A percentile compares a stretch with the other conserved stretches of the same genome.
Conservation (phyloP, 2,329 filamentous ascomycete species). For the Emydomyces testavorans region DNA sequence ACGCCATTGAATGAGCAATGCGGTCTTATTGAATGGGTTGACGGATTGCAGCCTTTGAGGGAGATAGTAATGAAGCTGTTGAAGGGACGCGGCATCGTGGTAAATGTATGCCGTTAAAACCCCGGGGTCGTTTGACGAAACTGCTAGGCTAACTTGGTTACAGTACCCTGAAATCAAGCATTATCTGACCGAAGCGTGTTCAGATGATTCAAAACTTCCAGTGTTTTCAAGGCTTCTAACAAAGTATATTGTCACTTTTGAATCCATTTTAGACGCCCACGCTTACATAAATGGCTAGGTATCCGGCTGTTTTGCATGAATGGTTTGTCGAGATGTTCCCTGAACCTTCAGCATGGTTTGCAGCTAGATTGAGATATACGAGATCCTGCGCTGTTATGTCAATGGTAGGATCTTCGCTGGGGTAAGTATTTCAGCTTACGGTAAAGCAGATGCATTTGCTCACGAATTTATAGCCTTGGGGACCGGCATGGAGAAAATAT, state of each 20-base stretch:
- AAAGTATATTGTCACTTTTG: conserved; percentile 25
- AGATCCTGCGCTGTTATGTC: conserved; percentile 96
- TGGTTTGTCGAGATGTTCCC: conserved; percentile 97
- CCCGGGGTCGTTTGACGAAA: background rate
- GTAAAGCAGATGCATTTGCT: background rate
- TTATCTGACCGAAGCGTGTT: conserved; percentile 55
- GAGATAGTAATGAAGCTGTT: conserved; percentile 79
- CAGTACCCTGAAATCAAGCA: conserved; percentile 57
- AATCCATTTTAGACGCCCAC: background rate
- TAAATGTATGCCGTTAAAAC: conserved; percentile 31
- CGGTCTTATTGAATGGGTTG: conserved; percentile 96
- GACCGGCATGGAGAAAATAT: conserved; percentile 98
- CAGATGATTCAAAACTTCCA: conserved; percentile 47
- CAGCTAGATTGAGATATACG: conserved; percentile 76
- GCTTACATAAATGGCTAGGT: conserved; percentile 36
- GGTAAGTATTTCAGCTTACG: conserved; percentile 26
- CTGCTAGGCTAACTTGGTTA: conserved; percentile 18
- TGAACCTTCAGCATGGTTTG: conserved; percentile 84
- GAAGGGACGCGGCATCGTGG: conserved; percentile 55
- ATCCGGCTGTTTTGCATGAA: conserved; percentile 72
- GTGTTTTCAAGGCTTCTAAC: conserved; percentile 56
- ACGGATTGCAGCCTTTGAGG: conserved; percentile 83
- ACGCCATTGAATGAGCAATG: conserved; percentile 96
- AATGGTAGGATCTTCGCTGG: conserved; percentile 95
- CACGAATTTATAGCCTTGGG: conserved; percentile 48